Base-by-base conservation (phyloP, 805 yeast genomes). In the Nakazawaea wickerhamii region DNA sequence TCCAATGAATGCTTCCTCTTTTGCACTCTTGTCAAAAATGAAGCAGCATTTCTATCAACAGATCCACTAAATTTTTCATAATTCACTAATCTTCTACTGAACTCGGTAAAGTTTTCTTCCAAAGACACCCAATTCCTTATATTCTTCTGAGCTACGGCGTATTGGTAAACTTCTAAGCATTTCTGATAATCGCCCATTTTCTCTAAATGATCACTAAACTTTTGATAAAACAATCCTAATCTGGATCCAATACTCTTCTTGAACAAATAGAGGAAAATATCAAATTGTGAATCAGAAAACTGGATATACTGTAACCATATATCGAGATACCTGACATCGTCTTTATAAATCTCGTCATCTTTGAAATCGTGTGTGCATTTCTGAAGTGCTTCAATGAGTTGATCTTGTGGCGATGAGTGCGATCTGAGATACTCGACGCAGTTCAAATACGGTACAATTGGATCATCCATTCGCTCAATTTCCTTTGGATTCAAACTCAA, bases 281-380 rank as follows among this genome's bases (percentile, higher is more conserved):
- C 90, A 32, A 77, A 65, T 0, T 90, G 89, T 13, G 81, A 72
- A 46, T 81, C 86, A 1, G 84, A 73, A 53, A 73, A 79, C 19
- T 71, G 73, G 7, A 84, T 77, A 57, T 87, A 89, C 50, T 78
- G 79, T 30, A 90, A 60, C 97, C 99, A 91, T 2, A 89, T 71
- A 48, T 71, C 73, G 38, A 91, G 60, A 55, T 84, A 89, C 37
- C 97, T 63, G 1, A 91, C 79, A 57, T 91, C 97, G 57, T 90
- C 83, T 46, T 79, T 81, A 58, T 89, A 91, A 47, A 77, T 78
- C 0, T 62, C 61, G 25, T 71, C 73, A 50, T 83, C 85, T 52
- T 79, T 68, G 55, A 87, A 85, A 46, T 69, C 70, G 30, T 78
- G 72, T 0, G 95, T 81, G 50, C 93, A 83, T 36, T 81, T 64